Conservation (phyloP, 2,329 filamentous ascomycete genomes). For the Aspergillus tamarii region DNA sequence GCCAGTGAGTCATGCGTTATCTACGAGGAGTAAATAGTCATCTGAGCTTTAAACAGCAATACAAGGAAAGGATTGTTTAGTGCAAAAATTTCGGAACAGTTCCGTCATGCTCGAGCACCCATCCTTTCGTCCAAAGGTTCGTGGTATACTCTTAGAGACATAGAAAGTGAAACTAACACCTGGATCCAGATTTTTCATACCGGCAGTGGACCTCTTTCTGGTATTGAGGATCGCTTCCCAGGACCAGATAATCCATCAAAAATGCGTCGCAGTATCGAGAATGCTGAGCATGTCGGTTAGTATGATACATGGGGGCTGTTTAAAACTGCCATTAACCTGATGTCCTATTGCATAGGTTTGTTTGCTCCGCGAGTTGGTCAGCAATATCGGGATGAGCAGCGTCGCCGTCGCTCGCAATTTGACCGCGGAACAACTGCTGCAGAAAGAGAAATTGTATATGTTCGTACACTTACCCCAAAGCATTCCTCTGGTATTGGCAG, state of each 20-base stretch:
- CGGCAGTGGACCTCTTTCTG: conserved; percentile 56
- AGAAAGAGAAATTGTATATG: conserved; percentile 60
- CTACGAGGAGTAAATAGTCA: neutral
- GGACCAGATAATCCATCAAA: conserved; percentile 82
- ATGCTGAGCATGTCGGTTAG: conserved; percentile 80
- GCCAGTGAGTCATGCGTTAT: conserved; percentile 67
- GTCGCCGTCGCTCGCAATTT: conserved; percentile 74
- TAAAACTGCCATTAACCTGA: neutral
- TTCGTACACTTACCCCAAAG: conserved; percentile 26
- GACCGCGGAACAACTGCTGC: conserved; percentile 79
- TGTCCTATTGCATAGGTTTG: conserved; percentile 44
- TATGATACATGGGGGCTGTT: conserved; percentile 24
- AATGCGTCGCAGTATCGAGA: conserved; percentile 83
- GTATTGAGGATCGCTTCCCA: conserved; percentile 76
- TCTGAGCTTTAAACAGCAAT: conserved; percentile 62
- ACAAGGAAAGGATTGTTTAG: conserved; percentile 85
- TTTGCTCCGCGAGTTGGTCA: conserved; percentile 80
- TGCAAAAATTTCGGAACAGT: conserved; percentile 96
- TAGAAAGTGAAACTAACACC: neutral
- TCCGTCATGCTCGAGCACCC: conserved; percentile 88
- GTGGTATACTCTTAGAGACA: conserved; percentile 12
- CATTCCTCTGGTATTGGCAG: conserved; percentile 22
- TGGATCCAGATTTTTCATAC: conserved; percentile 58
- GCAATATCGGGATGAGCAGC: conserved; percentile 73
- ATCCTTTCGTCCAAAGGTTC: conserved; percentile 81